A percentile compares a stretch with the other conserved stretches of the same genome.
These are phyloP conservation scores for Haplosporangium sp. DNA, from an alignment of 371 early-diverging fungal species.

Conservation along the genomic window DNA sequence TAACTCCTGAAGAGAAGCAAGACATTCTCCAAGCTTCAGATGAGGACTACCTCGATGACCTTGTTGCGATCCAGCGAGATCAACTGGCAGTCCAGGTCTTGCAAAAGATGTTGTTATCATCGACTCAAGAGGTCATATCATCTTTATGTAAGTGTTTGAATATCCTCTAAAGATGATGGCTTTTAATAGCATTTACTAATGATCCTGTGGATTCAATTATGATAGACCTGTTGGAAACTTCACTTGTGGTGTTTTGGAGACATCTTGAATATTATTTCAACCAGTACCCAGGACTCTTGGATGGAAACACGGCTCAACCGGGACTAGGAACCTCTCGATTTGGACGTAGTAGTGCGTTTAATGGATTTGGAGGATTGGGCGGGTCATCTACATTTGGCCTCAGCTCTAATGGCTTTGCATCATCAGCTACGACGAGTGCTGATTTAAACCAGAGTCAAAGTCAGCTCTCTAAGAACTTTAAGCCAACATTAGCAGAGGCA, in stretches of 20 bases:
- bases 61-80: slow-evolving; percentile 59
- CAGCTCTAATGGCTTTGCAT: slow-evolving; percentile 25
- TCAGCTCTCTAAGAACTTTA: slow-evolving; percentile 52
- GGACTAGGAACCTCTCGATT: slow-evolving; percentile 49
- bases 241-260: slow-evolving; percentile 65
- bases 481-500: slow-evolving; percentile 58
- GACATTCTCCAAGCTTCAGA: slow-evolving; percentile 56
- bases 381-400: slow-evolving; percentile 26
- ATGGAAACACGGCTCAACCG: slow-evolving; percentile 24
- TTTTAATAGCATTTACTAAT: background rate
- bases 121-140: slow-evolving; percentile 54
- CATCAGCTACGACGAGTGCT: slow-evolving; percentile 8
- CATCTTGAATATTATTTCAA: slow-evolving; percentile 61
- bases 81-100: slow-evolving; percentile 59
- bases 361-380: slow-evolving; percentile 15
- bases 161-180: background rate
- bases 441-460: slow-evolving; percentile 27
- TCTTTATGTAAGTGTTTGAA: slow-evolving; percentile 35
- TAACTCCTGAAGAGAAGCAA: slow-evolving; percentile 55
- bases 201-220: background rate
- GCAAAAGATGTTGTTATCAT: slow-evolving; percentile 45
- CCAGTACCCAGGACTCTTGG: slow-evolving; percentile 43
- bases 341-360: slow-evolving; percentile 52
- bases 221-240: slow-evolving; percentile 62
- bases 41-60: slow-evolving; percentile 51